Base-by-base conservation (phyloP, 73 alveolate genomes). In the Paramecium tetraurelia region DNA sequence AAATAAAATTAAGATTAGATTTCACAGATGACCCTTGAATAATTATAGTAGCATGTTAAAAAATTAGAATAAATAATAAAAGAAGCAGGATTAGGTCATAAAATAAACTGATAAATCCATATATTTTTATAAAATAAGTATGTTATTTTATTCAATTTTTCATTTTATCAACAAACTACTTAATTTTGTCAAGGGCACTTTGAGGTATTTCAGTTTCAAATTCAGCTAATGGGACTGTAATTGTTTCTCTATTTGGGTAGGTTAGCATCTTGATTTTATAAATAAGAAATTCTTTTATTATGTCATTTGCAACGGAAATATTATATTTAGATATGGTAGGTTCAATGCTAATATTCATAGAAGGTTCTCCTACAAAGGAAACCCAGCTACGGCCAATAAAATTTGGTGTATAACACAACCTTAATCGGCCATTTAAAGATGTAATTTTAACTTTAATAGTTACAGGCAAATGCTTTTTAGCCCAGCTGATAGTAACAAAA, bases 341-440 rank as follows among this genome's bases (percentile, higher is more conserved):
- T 14, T 75, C 68, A 20, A 75, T 75, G 12, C 68, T 75, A 14
- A 75, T 33, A 75, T 75, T 75, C 87, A 75, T 75, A 0, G 35
- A 29, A n/a, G 87, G 87, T 75, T 75, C 87, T 31, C 87, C 87
- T 7, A 75, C 63, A 75, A 75, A 75, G 2, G 87, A 29, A 18
- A 75, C 22, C 87, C 87, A 75, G 16, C 87, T 75, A 6, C 18
- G 35, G 22, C 69, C 69, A 5, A 53, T 53, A 53, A 31, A 75
- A 36, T 36, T 31, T 1, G 87, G 63, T 14, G 29, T 75, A 75
- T 75, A 75, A 20, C 57, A 33, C 16, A 33, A 20, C 40, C 87
- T 75, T 40, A 33, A 75, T 16, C 38, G 22, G 3, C 68, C 87
- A 75, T 33, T 75, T 75, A 75, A 16, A 53, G n/a, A 44, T 14